Base-by-base conservation (phyloP, 192 early-diverging fungal species). In the Podochytrium sp. region DNA sequence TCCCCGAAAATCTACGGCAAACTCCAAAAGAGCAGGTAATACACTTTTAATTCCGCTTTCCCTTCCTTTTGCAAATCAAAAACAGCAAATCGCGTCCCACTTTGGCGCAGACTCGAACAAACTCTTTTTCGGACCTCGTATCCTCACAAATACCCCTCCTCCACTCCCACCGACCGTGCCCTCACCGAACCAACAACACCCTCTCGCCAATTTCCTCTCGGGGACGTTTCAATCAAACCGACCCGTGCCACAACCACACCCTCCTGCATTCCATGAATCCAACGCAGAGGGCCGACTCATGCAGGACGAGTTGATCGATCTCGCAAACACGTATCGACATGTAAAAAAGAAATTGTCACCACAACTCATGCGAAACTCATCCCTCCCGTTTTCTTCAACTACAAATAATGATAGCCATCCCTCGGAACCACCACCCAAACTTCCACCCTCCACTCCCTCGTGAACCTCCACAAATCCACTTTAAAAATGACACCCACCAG, bases 101-200 rank as follows among this genome's bases (percentile, higher is more conserved):
- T 72, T 72, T 72, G 70, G 70, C 32, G 70, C 58, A 60, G 16
- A 27, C 29, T 18, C 56, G 12, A n/a, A 39, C 0, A 49, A 55
- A 10, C 52, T 72, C 35, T 72, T 58, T 33, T 72, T 72, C 33
- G 70, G 70, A 3, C 70, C 70, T 10, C 70, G 60, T 41, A 60
- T 72, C 42, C 58, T 72, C 25, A 58, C 56, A 35, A 72, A 60
- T 47, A 6, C 70, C 20, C 2, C 64, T 5, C 32, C 6, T 37
- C 27, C 30, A 18, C 42, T 14, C 43, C 43, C 10, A 10, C 43
- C 43, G 43, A 16, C 43, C n/a, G 12, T 47, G 43, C 43, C n/a
- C 43, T 20, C 10, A 20, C 43, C 43, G 12, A 47, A 20, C 43
- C 43, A 47, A 10, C 43, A 20, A 55, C 52, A 55, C 20, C 52